phyloP scores from a whole-genome alignment of 2,329 filamentous ascomycete species.

The Talaromyces islandicus region DNA sequence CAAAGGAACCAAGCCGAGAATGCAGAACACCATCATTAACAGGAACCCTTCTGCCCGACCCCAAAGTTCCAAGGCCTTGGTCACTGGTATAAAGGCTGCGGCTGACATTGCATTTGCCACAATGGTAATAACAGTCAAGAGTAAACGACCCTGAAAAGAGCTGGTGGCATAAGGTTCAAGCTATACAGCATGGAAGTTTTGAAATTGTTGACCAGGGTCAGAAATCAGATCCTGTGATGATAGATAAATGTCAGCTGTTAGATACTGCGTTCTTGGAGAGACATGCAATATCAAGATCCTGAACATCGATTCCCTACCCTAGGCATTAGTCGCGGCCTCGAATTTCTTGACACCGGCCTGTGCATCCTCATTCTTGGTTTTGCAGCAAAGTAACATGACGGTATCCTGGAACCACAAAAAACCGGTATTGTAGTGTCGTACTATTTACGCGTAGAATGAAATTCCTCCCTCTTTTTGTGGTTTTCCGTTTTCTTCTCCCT shows the following conservation, averaged over 20 bases:
- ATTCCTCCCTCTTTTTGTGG: no score
- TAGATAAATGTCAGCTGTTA: not conserved
- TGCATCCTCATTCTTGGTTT: not conserved
- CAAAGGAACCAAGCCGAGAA: slow-evolving; percentile 50
- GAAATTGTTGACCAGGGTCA: slow-evolving; percentile 19
- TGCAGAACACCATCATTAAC: slow-evolving; percentile 39
- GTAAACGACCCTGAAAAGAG: slow-evolving; percentile 45
- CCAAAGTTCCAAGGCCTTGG: slow-evolving; percentile 57
- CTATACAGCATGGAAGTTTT: slow-evolving; percentile 27
- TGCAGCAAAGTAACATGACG: no score
- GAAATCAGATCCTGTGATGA: slow-evolving; percentile 23
- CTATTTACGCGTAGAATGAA: no score
- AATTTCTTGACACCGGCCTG: slow-evolving; percentile 20
- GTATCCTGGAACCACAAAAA: no score
- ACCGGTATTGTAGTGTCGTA: no score
- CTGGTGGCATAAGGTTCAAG: slow-evolving; percentile 42
- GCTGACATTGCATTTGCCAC: slow-evolving; percentile 50
- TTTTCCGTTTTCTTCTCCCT: no score
- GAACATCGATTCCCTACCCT: slow-evolving; percentile 34
- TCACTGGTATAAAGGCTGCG: slow-evolving; percentile 51
- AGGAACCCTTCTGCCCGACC: slow-evolving; percentile 53
- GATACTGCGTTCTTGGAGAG: not conserved
- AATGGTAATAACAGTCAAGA: slow-evolving; percentile 47
- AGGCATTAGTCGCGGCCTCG: slow-evolving; percentile 19
- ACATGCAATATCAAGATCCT: slow-evolving; percentile 42